A percentile compares a stretch with the other conserved stretches of the same genome.
Conservation (phyloP, 257 asterid species). For the Fraxinus quadrangulata region DNA sequence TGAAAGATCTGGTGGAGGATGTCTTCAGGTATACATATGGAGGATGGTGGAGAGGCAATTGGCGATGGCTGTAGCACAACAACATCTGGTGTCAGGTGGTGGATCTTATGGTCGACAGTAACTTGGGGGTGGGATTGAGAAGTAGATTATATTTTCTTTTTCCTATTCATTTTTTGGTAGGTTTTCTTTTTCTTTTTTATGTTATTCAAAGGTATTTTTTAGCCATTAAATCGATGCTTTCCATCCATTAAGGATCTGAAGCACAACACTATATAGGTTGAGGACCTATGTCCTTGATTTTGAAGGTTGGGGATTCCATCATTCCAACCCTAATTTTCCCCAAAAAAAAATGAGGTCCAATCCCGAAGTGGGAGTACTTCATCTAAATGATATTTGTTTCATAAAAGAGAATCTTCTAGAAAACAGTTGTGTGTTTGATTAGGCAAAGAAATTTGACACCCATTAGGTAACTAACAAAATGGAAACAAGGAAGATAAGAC, state of each 20-base stretch:
- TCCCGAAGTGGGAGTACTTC: neutral
- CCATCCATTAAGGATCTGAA: no score
- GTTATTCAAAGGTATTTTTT: no score
- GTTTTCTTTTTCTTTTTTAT: no score
- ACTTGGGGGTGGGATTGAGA: neutral
- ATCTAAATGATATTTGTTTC: neutral
- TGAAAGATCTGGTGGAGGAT: neutral
- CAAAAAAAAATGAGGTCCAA: neutral
- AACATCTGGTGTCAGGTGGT: neutral
- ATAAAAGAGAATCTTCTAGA: neutral
- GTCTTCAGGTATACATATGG: neutral
- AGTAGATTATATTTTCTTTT: no score
- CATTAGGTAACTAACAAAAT: neutral
- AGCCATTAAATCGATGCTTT: no score
- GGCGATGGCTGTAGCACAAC: no score
- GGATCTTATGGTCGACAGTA: neutral
- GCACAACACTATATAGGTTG: no score
- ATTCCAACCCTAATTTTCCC: no score
- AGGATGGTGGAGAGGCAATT: neutral
- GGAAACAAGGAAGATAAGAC: neutral
- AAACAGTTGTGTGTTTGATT: neutral
- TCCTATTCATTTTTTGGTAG: no score
- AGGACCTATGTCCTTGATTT: no score
- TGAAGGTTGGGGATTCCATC: no score
- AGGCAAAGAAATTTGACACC: neutral